phyloP scores from a whole-genome alignment of 2,329 filamentous ascomycete species.

The Tricladium varicosporioides region DNA sequence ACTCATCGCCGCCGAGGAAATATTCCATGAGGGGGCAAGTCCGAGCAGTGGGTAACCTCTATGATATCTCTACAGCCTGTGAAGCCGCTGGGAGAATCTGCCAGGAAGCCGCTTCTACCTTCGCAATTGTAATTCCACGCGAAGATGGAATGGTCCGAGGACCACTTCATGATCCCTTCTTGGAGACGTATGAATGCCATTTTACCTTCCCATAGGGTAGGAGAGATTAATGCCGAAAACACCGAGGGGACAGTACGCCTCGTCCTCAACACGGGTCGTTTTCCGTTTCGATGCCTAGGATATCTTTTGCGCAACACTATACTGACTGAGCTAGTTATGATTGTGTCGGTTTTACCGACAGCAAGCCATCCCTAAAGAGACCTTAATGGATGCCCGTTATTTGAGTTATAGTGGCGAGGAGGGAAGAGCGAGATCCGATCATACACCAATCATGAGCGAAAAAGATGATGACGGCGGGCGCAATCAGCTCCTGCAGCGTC shows the following conservation, averaged over 20 bases:
- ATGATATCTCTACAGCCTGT: no score
- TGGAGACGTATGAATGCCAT: slow-evolving; percentile 36
- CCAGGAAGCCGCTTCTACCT: no score
- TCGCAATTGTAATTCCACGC: slow-evolving; percentile 20
- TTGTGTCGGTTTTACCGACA: not conserved
- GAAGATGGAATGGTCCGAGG: slow-evolving; percentile 37
- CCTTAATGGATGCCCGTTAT: slow-evolving; percentile 7
- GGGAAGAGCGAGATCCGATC: not conserved
- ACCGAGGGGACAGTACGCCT: slow-evolving; percentile 40
- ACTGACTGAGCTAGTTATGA: no score
- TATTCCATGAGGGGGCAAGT: no score
- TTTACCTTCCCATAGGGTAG: slow-evolving; percentile 40
- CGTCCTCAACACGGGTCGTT: slow-evolving; percentile 37
- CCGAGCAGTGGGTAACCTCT: no score
- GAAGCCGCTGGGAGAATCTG: no score
- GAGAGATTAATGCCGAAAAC: slow-evolving; percentile 44
- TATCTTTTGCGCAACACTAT: slow-evolving; percentile 27
- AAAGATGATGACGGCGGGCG: slow-evolving; percentile 4
- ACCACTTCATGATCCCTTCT: slow-evolving; percentile 36
- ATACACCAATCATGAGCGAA: slow-evolving; percentile 1
- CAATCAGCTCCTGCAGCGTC: slow-evolving; percentile 15
- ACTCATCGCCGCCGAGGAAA: no score
- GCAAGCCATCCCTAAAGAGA: not conserved
- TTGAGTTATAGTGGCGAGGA: not conserved
- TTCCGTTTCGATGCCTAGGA: slow-evolving; percentile 36